Evolutionary conservation across 1,284 basidiomycete genomes (phyloP).

Genomic region (Microbotryum scabiosae): DNA sequence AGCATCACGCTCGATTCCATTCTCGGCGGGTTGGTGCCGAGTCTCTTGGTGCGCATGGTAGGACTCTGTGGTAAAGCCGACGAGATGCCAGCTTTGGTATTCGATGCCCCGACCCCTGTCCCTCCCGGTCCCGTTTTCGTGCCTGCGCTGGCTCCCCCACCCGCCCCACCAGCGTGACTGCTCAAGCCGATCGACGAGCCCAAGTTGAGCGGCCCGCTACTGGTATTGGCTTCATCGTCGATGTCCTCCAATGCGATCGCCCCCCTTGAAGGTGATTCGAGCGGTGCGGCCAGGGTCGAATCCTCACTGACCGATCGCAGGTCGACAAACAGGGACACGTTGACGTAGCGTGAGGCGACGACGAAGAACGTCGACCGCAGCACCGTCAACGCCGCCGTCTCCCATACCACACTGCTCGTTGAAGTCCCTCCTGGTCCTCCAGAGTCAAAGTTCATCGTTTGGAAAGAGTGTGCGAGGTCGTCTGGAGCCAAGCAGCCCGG

Average conservation of each 20-base stretch:
- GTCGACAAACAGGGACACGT: slow-evolving; percentile 29
- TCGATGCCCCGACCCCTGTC: not conserved
- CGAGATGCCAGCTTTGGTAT: not conserved
- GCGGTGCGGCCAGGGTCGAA: not conserved
- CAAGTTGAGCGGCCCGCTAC: slow-evolving; percentile 4
- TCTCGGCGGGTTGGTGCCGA: slow-evolving; percentile 1
- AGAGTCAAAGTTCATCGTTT: too few species aligned
- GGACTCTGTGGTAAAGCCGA: slow-evolving; percentile 2
- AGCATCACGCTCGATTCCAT: not conserved
- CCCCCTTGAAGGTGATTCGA: slow-evolving; percentile 5
- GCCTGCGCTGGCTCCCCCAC: too few species aligned
- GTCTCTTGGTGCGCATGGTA: slow-evolving; percentile 10
- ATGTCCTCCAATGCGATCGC: slow-evolving; percentile 5
- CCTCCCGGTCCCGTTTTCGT: too few species aligned
- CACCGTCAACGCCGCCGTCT: slow-evolving; percentile 15
- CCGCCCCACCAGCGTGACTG: too few species aligned
- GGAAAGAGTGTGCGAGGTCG: too few species aligned
- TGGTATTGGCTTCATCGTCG: slow-evolving; percentile 12
- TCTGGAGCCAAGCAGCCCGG: too few species aligned
- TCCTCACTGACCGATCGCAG: slow-evolving; percentile 31
- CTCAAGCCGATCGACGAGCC: not conserved
- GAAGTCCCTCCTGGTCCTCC: too few species aligned
- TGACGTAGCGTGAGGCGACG: slow-evolving; percentile 31
- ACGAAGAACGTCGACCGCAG: slow-evolving; percentile 33
- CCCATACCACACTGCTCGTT: not conserved